Evolutionary conservation across 495 filamentous ascomycete species (phyloP).

Genomic region (Aspergillus ellipticus): DNA sequence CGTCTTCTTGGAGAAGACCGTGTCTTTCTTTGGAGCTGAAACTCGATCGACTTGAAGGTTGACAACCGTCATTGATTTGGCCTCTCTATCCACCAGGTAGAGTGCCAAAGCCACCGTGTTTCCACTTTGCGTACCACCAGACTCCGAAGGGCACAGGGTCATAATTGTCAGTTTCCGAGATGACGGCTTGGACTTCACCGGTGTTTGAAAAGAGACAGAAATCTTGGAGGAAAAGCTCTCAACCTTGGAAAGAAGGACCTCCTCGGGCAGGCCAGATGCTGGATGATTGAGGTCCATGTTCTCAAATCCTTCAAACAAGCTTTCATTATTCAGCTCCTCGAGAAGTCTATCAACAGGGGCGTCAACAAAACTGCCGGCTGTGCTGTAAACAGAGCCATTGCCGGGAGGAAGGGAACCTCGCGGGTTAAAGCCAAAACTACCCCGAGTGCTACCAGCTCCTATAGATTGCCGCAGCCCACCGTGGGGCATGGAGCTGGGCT

Average conservation of each 20-base stretch:
- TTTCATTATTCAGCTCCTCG: conserved; percentile 63
- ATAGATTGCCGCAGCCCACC: conserved; percentile 70
- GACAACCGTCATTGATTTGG: conserved; percentile 63
- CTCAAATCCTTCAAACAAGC: conserved; percentile 63
- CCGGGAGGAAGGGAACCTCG: conserved; percentile 40
- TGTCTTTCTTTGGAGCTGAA: conserved; percentile 28
- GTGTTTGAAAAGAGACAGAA: conserved; percentile 52
- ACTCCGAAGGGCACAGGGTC: conserved; percentile 57
- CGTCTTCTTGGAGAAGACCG: conserved; percentile 25
- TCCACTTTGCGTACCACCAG: conserved; percentile 22
- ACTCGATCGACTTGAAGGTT: conserved; percentile 50
- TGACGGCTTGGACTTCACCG: conserved; percentile 40
- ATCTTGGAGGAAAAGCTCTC: conserved; percentile 65
- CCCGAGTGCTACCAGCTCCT: conserved; percentile 60
- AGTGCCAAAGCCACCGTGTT: conserved; percentile 51
- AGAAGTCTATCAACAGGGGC: conserved; percentile 68
- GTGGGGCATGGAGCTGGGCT: conserved; percentile 41
- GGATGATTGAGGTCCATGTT: conserved; percentile 69
- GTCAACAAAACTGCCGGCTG: conserved; percentile 55
- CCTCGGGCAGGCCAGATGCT: conserved; percentile 65
- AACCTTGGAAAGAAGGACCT: conserved; percentile 69
- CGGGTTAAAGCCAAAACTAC: conserved; percentile 54
- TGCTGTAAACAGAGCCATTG: conserved; percentile 40
- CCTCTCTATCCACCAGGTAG: conserved; percentile 64
- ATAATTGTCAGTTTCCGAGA: conserved; percentile 56